Conservation (phyloP, 805 yeast genomes). For the Hanseniaspora mollemarum region DNA sequence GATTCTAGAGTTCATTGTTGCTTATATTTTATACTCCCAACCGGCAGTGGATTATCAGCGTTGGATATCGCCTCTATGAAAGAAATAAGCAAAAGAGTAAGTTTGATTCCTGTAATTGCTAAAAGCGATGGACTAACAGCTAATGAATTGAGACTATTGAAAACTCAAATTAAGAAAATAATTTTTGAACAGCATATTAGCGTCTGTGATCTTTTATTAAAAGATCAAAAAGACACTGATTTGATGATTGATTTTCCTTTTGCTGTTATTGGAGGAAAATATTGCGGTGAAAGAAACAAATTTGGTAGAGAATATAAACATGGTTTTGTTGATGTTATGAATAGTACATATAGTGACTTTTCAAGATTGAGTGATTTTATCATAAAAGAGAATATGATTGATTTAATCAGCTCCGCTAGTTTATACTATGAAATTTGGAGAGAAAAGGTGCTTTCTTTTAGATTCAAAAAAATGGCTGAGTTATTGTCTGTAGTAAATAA, state of each 20-base stretch:
- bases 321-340: constrained; percentile 81
- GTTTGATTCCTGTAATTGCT: constrained; percentile 69
- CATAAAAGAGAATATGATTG: constrained; percentile 62
- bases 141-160: constrained; percentile 45
- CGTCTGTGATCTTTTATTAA: constrained; percentile 41
- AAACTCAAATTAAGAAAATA: constrained; percentile 40
- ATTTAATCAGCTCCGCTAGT: constrained; percentile 68
- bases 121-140: constrained; percentile 66
- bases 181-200: constrained; percentile 46
- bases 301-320: constrained; percentile 73
- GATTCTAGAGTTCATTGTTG: constrained; percentile 79
- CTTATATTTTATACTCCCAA: constrained; percentile 67
- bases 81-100: constrained; percentile 57
- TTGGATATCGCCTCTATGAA: constrained; percentile 66
- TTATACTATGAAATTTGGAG: constrained; percentile 58
- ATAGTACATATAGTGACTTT: constrained; percentile 69
- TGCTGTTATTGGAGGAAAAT: constrained; percentile 58
- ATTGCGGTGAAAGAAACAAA: constrained; percentile 35
- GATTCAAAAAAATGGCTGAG: constrained; percentile 25
- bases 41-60: constrained; percentile 48
- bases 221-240: constrained; percentile 29
- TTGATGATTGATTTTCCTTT: constrained; percentile 67
- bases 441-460: constrained; percentile 41
- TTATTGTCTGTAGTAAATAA: no score
- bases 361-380: constrained; percentile 49